These are phyloP conservation scores for Asterionellopsis glacialis DNA, from an alignment of 108 stramenopile genomes.

Conservation along the genomic window DNA sequence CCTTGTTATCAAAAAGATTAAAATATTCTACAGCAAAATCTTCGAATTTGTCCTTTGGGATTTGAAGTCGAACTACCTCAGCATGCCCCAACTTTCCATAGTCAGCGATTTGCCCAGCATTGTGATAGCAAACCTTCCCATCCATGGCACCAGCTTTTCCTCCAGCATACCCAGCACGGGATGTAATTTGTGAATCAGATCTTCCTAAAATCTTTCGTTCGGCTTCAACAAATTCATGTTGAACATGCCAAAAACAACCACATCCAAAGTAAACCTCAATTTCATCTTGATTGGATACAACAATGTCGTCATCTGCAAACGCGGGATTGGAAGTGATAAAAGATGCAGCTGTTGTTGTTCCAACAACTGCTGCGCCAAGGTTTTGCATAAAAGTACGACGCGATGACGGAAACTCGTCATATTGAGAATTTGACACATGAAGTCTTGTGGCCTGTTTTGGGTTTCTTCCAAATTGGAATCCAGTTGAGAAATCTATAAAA, in stretches of 20 bases:
- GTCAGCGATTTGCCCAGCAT: constrained; percentile 69
- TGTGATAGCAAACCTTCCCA: constrained; percentile 85
- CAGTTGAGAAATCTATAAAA: too few species aligned
- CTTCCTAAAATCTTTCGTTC: constrained; percentile 67
- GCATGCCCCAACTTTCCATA: constrained; percentile 87
- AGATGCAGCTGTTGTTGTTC: too few species aligned
- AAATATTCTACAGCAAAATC: constrained; percentile 82
- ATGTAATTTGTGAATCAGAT: constrained; percentile 51
- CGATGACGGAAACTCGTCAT: too few species aligned
- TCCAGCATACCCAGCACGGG: constrained; percentile 86
- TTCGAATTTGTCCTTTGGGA: constrained; percentile 58
- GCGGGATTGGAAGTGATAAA: too few species aligned
- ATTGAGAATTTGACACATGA: too few species aligned
- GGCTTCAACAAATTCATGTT: constrained; percentile 86
- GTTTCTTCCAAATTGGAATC: too few species aligned
- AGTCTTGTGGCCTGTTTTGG: too few species aligned
- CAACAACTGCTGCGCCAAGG: too few species aligned
- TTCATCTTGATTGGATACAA: neutral
- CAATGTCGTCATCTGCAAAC: constrained; percentile 8
- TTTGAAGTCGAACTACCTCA: constrained; percentile 79
- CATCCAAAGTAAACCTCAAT: constrained; percentile 55
- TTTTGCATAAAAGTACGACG: too few species aligned
- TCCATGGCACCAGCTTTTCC: constrained; percentile 43
- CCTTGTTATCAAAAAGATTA: constrained; percentile 46
- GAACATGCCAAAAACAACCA: constrained; percentile 82